Percentiles rank a stretch among this genome's conserved stretches.
Conservation (phyloP, 2,329 filamentous ascomycete species). For the Talaromyces sp. region DNA sequence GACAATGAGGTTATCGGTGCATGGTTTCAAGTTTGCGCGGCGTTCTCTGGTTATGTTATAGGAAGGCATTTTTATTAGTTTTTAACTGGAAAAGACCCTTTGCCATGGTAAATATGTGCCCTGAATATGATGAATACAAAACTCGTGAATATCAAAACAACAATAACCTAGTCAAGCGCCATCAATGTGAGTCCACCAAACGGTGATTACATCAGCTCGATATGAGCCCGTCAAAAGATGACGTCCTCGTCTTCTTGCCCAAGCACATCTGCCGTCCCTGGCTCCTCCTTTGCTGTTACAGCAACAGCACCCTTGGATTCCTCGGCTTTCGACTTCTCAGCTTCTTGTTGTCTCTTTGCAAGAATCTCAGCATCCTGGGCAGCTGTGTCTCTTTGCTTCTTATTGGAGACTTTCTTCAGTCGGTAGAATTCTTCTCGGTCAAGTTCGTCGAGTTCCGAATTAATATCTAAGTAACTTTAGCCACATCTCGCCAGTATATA, state of each 20-base stretch:
- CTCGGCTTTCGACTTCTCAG: slow-evolving; percentile 34
- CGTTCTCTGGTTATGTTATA: slow-evolving; percentile 13
- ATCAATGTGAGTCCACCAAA: not conserved
- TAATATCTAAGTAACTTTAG: slow-evolving; percentile 65
- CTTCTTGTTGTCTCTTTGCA: slow-evolving; percentile 57
- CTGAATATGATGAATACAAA: slow-evolving; percentile 13
- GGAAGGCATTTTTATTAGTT: slow-evolving; percentile 19
- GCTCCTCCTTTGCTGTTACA: slow-evolving; percentile 30
- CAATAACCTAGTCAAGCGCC: slow-evolving; percentile 7
- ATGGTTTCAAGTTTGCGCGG: slow-evolving; percentile 18
- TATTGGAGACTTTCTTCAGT: slow-evolving; percentile 87
- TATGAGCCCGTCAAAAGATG: slow-evolving; percentile 61
- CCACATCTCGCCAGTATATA: not conserved
- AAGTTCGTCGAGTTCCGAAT: slow-evolving; percentile 94
- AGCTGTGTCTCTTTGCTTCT: slow-evolving; percentile 75
- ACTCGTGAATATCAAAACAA: not conserved
- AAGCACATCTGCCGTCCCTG: slow-evolving; percentile 61
- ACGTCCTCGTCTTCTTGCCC: slow-evolving; percentile 74
- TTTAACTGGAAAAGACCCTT: not conserved
- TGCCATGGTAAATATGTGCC: slow-evolving; percentile 17
- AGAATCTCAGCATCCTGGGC: slow-evolving; percentile 71
- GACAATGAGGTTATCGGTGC: slow-evolving; percentile 57
- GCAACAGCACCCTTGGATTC: slow-evolving; percentile 36
- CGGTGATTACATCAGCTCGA: not conserved
- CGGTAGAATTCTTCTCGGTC: slow-evolving; percentile 98